A percentile compares a stretch with the other conserved stretches of the same genome.
These are phyloP conservation scores for Tylopilus balloui DNA, from an alignment of 768 basidiomycete species.

Conservation along the genomic window DNA sequence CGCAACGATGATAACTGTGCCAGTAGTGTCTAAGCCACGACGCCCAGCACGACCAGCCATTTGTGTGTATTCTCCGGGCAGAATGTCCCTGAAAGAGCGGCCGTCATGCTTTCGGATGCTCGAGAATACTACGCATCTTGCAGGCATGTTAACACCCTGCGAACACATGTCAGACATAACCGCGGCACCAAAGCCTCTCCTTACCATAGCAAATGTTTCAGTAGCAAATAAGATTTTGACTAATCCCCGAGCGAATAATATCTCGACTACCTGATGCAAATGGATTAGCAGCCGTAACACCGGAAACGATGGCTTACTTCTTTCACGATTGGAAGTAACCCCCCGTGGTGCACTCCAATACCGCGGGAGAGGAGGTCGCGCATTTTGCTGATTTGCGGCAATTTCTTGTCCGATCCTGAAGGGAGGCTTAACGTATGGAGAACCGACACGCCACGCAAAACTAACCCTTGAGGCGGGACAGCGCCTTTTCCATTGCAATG, in stretches of 20 bases:
- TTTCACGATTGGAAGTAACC: slow-evolving; percentile 93
- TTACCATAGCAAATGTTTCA: slow-evolving; percentile 98
- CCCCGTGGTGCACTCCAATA: slow-evolving; percentile 97
- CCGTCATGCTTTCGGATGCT: slow-evolving; percentile 95
- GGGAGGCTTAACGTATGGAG: slow-evolving; percentile 2
- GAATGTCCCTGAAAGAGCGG: slow-evolving; percentile 80
- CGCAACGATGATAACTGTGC: slow-evolving; percentile 88
- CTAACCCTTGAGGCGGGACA: slow-evolving; percentile 85
- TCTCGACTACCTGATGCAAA: slow-evolving; percentile 76
- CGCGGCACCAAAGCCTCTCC: slow-evolving; percentile 9
- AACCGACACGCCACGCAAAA: not conserved
- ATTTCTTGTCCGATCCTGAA: slow-evolving; percentile 81
- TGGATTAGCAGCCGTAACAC: slow-evolving; percentile 1
- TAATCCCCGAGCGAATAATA: slow-evolving; percentile 90
- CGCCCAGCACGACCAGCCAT: slow-evolving; percentile 99
- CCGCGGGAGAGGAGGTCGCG: slow-evolving; percentile 85
- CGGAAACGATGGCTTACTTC: slow-evolving; percentile 52
- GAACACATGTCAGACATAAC: slow-evolving; percentile 10
- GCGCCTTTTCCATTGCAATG: slow-evolving; percentile 86
- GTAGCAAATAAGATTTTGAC: slow-evolving; percentile 98
- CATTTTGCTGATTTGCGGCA: slow-evolving; percentile 92
- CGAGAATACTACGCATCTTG: slow-evolving; percentile 95
- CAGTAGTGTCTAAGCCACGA: slow-evolving; percentile 90
- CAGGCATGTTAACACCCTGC: slow-evolving; percentile 99
- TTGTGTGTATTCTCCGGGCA: slow-evolving; percentile 94